phyloP scores from a whole-genome alignment of 371 early-diverging fungal genomes.

The Scutellospora calospora region DNA sequence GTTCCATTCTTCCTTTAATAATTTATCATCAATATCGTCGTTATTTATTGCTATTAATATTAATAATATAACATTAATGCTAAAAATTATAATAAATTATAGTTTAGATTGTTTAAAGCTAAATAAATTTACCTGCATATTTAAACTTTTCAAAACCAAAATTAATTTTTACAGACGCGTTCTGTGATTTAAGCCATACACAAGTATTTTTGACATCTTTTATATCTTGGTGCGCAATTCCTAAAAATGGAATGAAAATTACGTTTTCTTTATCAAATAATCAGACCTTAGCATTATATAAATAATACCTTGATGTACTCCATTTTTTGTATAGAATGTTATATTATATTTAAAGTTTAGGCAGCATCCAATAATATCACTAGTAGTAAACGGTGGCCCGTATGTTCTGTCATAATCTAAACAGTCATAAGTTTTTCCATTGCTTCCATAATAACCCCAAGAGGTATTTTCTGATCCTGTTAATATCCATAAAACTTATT shows the following conservation, averaged over 20 bases:
- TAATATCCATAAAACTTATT: not conserved
- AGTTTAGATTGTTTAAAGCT: too few relatives aligned
- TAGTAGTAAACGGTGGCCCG: conserved; percentile 91
- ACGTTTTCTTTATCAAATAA: too few relatives aligned
- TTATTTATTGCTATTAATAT: too few relatives aligned
- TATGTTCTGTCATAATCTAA: conserved; percentile 70
- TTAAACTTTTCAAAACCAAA: conserved; percentile 88
- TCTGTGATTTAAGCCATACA: conserved; percentile 88
- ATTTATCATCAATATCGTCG: too few relatives aligned
- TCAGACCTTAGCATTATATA: too few relatives aligned
- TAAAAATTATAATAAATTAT: too few relatives aligned
- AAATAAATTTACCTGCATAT: conserved; percentile 47
- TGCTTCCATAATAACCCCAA: conserved; percentile 86
- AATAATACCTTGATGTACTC: conserved; percentile 72
- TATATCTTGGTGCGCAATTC: conserved; percentile 54
- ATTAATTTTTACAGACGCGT: conserved; percentile 87
- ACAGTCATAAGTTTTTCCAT: conserved; percentile 78
- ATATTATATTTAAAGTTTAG: conserved; percentile 80
- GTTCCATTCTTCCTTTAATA: too few relatives aligned
- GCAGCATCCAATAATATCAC: conserved; percentile 92
- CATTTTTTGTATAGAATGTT: conserved; percentile 94
- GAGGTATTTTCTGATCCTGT: conserved; percentile 73
- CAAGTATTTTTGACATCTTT: conserved; percentile 61
- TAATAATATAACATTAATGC: too few relatives aligned
- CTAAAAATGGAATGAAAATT: too few relatives aligned